phyloP scores from a whole-genome alignment of 768 basidiomycete species.

The Strobilomyces confusus region DNA sequence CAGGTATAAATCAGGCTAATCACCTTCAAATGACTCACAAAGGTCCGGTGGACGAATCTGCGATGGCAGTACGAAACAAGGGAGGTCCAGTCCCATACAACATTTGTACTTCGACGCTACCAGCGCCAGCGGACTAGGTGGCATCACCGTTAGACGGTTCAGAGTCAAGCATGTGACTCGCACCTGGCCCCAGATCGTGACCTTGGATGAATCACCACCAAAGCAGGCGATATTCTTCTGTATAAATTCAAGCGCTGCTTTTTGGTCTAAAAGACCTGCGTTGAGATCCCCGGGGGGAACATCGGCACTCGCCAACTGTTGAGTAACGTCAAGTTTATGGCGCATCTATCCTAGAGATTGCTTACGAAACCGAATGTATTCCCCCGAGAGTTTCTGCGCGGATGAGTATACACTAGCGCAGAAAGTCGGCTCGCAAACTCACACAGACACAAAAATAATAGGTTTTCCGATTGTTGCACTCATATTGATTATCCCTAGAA shows the following conservation, averaged over 20 bases:
- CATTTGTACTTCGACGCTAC: conserved; percentile 14
- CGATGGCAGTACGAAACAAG: conserved; percentile 16
- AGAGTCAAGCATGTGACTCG: not conserved
- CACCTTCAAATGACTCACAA: conserved; percentile 11
- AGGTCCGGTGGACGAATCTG: conserved; percentile 18
- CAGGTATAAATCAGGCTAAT: not conserved
- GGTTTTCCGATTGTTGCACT: conserved; percentile 12
- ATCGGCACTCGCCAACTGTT: conserved; percentile 43
- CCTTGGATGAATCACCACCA: conserved; percentile 56
- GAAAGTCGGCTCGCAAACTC: not conserved
- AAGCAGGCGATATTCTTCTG: conserved; percentile 64
- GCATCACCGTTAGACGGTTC: not conserved
- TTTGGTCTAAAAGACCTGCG: conserved; percentile 58
- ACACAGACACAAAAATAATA: conserved; percentile 18
- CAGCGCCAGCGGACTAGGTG: conserved; percentile 16
- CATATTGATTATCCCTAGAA: conserved; percentile 10
- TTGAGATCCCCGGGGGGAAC: conserved; percentile 50
- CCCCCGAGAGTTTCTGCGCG: conserved; percentile 11
- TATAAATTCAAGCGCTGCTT: conserved; percentile 53
- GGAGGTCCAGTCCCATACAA: conserved; percentile 2
- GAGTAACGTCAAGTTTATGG: conserved; percentile 9
- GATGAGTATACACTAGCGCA: not conserved
- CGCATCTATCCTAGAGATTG: too few species aligned
- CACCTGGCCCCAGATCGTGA: conserved; percentile 22
- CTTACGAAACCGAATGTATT: conserved; percentile 21